Evolutionary conservation across 768 basidiomycete genomes (phyloP), one percentile per base, ranked within the genome.

Genomic region (Crucibulum laeve): DNA sequence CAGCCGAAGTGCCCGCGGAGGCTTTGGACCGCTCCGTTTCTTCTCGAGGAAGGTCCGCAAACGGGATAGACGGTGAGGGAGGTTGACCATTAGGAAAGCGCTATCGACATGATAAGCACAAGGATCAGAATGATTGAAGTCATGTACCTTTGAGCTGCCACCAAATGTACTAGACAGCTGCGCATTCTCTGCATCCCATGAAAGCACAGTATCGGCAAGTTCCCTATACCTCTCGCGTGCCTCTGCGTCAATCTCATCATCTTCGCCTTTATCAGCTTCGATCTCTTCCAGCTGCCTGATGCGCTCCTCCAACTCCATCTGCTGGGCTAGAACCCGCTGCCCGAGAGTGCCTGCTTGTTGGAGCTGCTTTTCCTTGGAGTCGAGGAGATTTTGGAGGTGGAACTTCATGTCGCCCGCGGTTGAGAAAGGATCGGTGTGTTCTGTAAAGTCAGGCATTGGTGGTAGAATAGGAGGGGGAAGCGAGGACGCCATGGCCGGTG

Each of bases 261-360:
- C 80, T 48, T 80, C 83, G 3, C 66, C 69, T 50, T 77, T 82
- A 46, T 82, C 84, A 15, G 67, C 74, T 42, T 83, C 84, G 13
- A 79, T 59, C 25, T 86, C 85, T 53, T 91, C 85, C 41, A 95
- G 73, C 57, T 87, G 85, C 34, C 79, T 73, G 47, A 97, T 90
- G 40, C 90, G 79, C 58, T 86, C 84, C 64, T 96, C 91, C 49
- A 97, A 79, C 59, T 95, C 90, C 68, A 90, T 84, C 65, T 91
- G 91, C 70, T 98, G 95, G 15, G 82, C 79, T 48, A 97, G 82
- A 55, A 98, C 82, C 62, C 90, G 87, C 67, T 96, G 92, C 40
- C 95, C 94, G 59, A 98, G 82, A 43, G 84, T 86, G 26, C 90
- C 93, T 4, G 91, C 91, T 51, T 91, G 87, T 50, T 91, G 84